These are phyloP conservation scores for Asterophora parasitica DNA, from an alignment of 768 basidiomycete species.

Conservation along the genomic window DNA sequence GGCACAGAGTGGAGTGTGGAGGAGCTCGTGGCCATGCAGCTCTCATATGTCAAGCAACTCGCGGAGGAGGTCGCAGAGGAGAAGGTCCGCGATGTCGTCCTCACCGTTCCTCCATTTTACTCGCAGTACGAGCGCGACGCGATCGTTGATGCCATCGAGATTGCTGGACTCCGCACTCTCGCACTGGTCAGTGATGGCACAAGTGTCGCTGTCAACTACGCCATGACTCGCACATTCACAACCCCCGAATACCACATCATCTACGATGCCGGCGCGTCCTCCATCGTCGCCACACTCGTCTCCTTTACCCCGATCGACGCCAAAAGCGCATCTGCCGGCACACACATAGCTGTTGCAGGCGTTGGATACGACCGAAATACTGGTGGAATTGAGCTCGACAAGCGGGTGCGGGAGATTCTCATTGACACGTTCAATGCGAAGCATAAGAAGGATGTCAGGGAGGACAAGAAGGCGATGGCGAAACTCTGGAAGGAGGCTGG, in stretches of 20 bases:
- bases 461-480: slow-evolving; percentile 81
- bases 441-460: slow-evolving; percentile 60
- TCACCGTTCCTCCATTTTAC: slow-evolving; percentile 90
- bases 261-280: slow-evolving; percentile 89
- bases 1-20: slow-evolving; percentile 76
- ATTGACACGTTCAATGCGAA: slow-evolving; percentile 70
- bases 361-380: slow-evolving; percentile 73
- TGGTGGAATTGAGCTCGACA: slow-evolving; percentile 84
- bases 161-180: slow-evolving; percentile 80
- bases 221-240: slow-evolving; percentile 90
- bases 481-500: slow-evolving; percentile 94
- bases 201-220: slow-evolving; percentile 95
- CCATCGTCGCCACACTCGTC: slow-evolving; percentile 74
- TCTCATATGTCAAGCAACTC: slow-evolving; percentile 84
- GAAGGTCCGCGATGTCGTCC: slow-evolving; percentile 75
- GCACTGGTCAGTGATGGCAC: slow-evolving; percentile 90
- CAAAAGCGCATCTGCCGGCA: slow-evolving; percentile 50
- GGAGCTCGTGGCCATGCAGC: slow-evolving; percentile 91
- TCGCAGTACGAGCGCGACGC: slow-evolving; percentile 90
- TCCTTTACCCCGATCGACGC: slow-evolving; percentile 54
- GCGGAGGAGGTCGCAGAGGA: slow-evolving; percentile 76
- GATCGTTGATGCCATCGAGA: slow-evolving; percentile 86
- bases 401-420: slow-evolving; percentile 76
- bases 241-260: slow-evolving; percentile 81
- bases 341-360: slow-evolving; percentile 73